Conservation (phyloP, 495 filamentous ascomycete species). For the Daldinia grandis region DNA sequence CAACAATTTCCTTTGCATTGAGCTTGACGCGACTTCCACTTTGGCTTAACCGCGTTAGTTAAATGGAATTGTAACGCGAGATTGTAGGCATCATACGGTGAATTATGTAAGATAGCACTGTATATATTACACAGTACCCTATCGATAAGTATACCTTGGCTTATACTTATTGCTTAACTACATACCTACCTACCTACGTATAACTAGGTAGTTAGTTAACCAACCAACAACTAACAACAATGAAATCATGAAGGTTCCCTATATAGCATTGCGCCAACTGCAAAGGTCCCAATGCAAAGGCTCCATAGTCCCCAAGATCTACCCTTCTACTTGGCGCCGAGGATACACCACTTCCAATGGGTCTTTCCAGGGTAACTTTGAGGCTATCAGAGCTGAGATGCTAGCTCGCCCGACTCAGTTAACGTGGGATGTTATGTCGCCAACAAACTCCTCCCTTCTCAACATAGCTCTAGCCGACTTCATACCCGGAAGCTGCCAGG, state of each 20-base stretch:
- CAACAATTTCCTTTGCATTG: not conserved
- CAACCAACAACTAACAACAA: not conserved
- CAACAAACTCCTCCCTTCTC: slow-evolving; percentile 71
- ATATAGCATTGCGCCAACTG: slow-evolving; percentile 4
- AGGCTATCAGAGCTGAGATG: slow-evolving; percentile 40
- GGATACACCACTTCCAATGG: slow-evolving; percentile 22
- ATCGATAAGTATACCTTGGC: slow-evolving; percentile 32
- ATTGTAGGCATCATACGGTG: slow-evolving; percentile 34
- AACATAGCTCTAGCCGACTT: slow-evolving; percentile 68
- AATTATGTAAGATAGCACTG: no score
- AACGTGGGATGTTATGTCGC: slow-evolving; percentile 70
- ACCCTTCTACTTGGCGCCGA: slow-evolving; percentile 8
- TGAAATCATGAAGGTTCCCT: slow-evolving; percentile 17
- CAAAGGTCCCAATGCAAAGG: slow-evolving; percentile 1
- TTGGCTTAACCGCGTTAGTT: slow-evolving; percentile 36
- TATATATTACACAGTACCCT: slow-evolving; percentile 12
- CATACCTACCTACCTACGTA: no score
- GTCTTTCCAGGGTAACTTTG: slow-evolving; percentile 6
- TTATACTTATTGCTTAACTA: not conserved
- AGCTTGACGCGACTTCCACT: slow-evolving; percentile 36
- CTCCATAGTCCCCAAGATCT: not conserved
- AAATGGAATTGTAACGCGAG: slow-evolving; percentile 36
- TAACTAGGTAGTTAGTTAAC: not conserved
- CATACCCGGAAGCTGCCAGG: slow-evolving; percentile 49
- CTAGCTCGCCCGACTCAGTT: slow-evolving; percentile 61